Conservation (phyloP, 2,329 filamentous ascomycete genomes). For the Penicillium concentricum region DNA sequence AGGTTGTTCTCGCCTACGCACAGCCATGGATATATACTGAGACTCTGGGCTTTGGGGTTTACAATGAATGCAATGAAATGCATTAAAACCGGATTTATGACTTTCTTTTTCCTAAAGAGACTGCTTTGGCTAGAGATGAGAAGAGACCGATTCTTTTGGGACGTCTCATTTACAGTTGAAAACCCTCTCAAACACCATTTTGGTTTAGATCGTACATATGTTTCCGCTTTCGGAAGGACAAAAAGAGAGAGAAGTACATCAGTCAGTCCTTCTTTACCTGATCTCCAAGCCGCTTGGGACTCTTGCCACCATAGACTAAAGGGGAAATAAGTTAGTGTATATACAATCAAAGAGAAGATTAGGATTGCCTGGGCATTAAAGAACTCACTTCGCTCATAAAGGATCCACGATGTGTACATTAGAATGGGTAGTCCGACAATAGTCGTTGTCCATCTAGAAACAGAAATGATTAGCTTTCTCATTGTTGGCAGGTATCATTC, state of each 20-base stretch:
- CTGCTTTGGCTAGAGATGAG: neutral
- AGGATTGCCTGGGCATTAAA: neutral
- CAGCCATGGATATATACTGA: slow-evolving; percentile 6
- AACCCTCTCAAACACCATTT: neutral
- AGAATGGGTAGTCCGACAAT: slow-evolving; percentile 36
- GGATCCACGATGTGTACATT: slow-evolving; percentile 33
- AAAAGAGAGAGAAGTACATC: neutral
- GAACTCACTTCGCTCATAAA: slow-evolving; percentile 35
- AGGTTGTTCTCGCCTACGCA: neutral
- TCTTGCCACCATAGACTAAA: slow-evolving; percentile 29
- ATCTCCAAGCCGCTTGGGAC: slow-evolving; percentile 14
- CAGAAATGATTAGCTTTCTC: neutral
- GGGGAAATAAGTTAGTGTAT: neutral
- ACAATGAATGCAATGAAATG: neutral
- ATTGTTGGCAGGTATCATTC: neutral
- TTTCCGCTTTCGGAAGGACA: neutral
- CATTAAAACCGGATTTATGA: neutral
- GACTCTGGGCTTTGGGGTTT: neutral
- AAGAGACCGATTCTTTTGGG: neutral
- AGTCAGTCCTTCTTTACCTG: neutral
- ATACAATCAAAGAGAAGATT: neutral
- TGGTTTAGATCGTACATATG: neutral
- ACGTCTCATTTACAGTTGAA: slow-evolving; percentile 1
- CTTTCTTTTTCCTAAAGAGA: too few relatives aligned
- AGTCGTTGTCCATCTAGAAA: slow-evolving; percentile 30